A percentile compares a stretch with the other conserved stretches of the same genome.
phyloP scores from a whole-genome alignment of 805 yeast genomes.

The Candida lessepsii region DNA sequence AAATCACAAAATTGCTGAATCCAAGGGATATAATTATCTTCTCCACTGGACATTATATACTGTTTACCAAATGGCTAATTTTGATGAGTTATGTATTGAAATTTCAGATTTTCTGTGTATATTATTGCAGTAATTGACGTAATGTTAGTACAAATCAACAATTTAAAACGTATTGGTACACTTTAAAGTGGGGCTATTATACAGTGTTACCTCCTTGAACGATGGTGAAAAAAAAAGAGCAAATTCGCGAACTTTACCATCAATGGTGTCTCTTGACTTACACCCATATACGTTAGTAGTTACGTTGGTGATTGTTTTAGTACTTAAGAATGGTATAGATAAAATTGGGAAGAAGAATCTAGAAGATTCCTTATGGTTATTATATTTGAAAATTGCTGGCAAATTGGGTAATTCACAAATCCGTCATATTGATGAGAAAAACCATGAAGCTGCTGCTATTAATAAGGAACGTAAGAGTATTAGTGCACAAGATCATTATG shows the following conservation, averaged over 20 bases:
- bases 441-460: conserved; percentile 45
- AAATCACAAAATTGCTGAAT: conserved; percentile 74
- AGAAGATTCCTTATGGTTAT: conserved; percentile 37
- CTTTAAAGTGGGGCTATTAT: background rate
- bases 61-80: background rate
- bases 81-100: no score
- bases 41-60: conserved; percentile 36
- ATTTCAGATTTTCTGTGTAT: no score
- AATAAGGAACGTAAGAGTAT: conserved; percentile 56
- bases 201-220: background rate
- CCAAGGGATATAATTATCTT: conserved; percentile 73
- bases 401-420: conserved; percentile 32
- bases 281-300: conserved; percentile 34
- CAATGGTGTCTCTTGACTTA: conserved; percentile 22
- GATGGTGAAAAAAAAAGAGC: conserved; percentile 3
- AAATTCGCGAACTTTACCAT: conserved; percentile 2
- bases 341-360: conserved; percentile 35
- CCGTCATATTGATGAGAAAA: conserved; percentile 22
- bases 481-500: conserved; percentile 91
- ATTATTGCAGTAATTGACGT: no score
- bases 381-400: conserved; percentile 34
- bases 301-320: conserved; percentile 34
- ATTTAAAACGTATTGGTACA: background rate
- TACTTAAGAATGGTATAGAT: conserved; percentile 34
- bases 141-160: no score